These are phyloP conservation scores for Microstroma glucosiphilum DNA, from an alignment of 1,284 basidiomycete genomes.

Conservation along the genomic window DNA sequence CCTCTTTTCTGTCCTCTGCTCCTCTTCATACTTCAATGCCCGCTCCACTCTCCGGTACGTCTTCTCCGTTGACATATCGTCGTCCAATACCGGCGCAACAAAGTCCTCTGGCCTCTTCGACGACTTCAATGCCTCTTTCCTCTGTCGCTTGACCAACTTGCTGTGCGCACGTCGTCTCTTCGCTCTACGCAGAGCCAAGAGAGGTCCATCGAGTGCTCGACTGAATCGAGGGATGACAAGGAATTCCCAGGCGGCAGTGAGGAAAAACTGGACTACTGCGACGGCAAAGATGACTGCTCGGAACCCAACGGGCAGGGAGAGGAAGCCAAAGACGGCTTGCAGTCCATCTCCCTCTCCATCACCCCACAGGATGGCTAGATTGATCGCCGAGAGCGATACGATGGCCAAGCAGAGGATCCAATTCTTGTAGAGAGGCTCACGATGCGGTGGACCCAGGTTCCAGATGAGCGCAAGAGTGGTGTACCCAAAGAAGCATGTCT, in stretches of 20 bases:
- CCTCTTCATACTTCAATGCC: conserved; percentile 7
- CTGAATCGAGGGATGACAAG: conserved; percentile 10
- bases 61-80: background rate
- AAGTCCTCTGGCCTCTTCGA: background rate
- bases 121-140: too few species aligned
- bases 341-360: conserved; percentile 71
- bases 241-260: conserved; percentile 22
- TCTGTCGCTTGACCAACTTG: too few species aligned
- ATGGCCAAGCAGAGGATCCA: conserved; percentile 22
- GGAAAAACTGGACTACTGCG: conserved; percentile 20
- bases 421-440: conserved; percentile 23
- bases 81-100: background rate
- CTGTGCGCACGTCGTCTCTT: conserved; percentile 4
- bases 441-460: conserved; percentile 27
- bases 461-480: conserved; percentile 25
- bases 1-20: background rate
- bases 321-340: conserved; percentile 25
- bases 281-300: conserved; percentile 28
- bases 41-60: conserved; percentile 1
- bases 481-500: conserved; percentile 27
- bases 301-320: conserved; percentile 19
- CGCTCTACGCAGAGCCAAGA: conserved; percentile 11
- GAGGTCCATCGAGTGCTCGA: conserved; percentile 11
- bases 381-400: conserved; percentile 54
- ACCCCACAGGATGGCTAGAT: conserved; percentile 70